Percentiles rank a stretch among this genome's conserved stretches.
phyloP scores from a whole-genome alignment of 495 filamentous ascomycete species.

The Penicillium verhagenii region DNA sequence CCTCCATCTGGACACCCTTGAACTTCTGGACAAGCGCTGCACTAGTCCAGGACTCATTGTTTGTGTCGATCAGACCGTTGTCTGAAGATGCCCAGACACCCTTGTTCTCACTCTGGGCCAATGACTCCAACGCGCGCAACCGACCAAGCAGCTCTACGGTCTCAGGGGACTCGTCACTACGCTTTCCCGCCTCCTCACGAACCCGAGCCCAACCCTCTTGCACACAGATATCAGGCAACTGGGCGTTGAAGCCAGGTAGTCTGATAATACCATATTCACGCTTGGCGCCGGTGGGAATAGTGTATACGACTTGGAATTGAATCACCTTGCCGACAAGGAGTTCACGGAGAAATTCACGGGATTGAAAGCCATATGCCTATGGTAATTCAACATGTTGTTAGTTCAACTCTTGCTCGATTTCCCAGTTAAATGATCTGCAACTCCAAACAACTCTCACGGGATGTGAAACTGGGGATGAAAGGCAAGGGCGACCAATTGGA shows the following conservation, averaged over 20 bases:
- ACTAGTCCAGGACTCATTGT: constrained; percentile 72
- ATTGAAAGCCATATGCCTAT: constrained; percentile 82
- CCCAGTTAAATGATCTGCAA: neutral
- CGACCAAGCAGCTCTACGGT: constrained; percentile 66
- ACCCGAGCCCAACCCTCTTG: constrained; percentile 88
- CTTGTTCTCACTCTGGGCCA: constrained; percentile 72
- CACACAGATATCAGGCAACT: constrained; percentile 75
- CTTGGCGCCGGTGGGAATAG: constrained; percentile 72
- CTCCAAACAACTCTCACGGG: neutral
- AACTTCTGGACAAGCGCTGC: constrained; percentile 70
- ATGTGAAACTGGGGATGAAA: neutral
- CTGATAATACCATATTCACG: constrained; percentile 83
- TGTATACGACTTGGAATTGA: constrained; percentile 79
- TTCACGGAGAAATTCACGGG: constrained; percentile 85
- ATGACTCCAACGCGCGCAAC: constrained; percentile 73
- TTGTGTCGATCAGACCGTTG: constrained; percentile 64
- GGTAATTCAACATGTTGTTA: constrained; percentile 4
- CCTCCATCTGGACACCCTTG: constrained; percentile 76
- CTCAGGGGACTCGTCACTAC: constrained; percentile 80
- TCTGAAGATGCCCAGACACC: constrained; percentile 68
- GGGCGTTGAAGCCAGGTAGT: constrained; percentile 66
- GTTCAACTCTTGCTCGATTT: neutral
- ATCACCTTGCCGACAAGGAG: constrained; percentile 82
- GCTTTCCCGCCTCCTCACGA: constrained; percentile 82
- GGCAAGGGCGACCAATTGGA: neutral